Base-by-base conservation (phyloP, 495 filamentous ascomycete genomes). In the Penicillium parvum region DNA sequence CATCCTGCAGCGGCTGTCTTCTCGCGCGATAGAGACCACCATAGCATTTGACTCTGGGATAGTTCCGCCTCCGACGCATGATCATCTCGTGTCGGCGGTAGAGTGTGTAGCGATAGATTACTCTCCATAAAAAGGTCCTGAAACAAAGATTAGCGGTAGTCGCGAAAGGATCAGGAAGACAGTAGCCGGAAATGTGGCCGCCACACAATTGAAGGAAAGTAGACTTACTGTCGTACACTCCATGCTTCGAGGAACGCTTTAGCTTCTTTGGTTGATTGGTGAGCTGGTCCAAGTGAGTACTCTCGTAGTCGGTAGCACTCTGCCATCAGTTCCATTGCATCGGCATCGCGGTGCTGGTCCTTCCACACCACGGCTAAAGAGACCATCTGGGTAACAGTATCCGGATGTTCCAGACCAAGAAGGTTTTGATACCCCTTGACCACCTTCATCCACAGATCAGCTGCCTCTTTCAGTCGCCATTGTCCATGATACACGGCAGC, bases 391-490 rank as follows among this genome's bases (percentile, higher is more conserved):
- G 19, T 23, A 1, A 49, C 8, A 0, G 35, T 33, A 1, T 7
- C 2, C 1, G 45, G 45, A 18, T 47, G 34, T 7, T 44, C 39
- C n/a, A 19, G 32, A 5, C 49, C 53, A 41, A 19, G 27, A 1
- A 34, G 5, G 7, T 35, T 32, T 30, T 34, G 27, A 0, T 9
- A 3, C 12, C 14, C 38, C 15, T 37, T 34, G 0, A 49, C 2
- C 1, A 16, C 22, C 10, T 46, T 42, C 1, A 8, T 10, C 0
- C 12, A 30, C 5, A 52, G 15, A 0, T 16, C 12, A 5, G 48
- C 45, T 1, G 53, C 43, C 6, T 53, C 34, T 30, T 47, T 41
- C 7, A 46, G 17, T 3, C n/a, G 29, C 44, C 40, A 39, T 23
- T 39, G 10, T 47, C 4, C 7, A 23, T 14, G 39, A n/a, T 32